Conservation (phyloP, 441 rosid genomes). For the Isatis lusitanica region DNA sequence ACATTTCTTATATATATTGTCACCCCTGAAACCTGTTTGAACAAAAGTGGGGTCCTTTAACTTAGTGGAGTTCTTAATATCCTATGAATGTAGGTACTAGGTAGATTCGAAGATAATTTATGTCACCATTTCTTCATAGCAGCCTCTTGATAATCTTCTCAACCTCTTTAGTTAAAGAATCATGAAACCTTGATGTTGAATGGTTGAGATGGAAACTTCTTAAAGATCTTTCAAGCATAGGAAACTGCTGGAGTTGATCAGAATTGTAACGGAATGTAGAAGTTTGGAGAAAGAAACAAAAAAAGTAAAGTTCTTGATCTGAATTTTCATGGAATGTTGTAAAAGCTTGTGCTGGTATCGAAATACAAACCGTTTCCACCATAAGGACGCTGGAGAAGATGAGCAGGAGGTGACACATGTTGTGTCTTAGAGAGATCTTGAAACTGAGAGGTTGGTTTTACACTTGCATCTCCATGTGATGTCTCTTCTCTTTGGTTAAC, state of each 20-base stretch:
- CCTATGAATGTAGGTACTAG: neutral
- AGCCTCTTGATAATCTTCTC: constrained; percentile 27
- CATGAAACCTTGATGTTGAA: constrained; percentile 8
- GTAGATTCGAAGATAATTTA: neutral
- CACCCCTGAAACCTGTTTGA: constrained; percentile 3
- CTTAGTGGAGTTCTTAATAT: constrained; percentile 28
- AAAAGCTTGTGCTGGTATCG: constrained; percentile 15
- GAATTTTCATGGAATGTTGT: constrained; percentile 22
- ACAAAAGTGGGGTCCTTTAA: constrained; percentile 24
- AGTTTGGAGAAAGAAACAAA: neutral
- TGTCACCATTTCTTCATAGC: constrained; percentile 12
- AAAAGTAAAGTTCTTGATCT: constrained; percentile 17
- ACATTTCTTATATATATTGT: neutral
- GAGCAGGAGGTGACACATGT: constrained; percentile 9
- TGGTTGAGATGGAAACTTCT: constrained; percentile 1
- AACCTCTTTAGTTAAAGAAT: constrained; percentile 14
- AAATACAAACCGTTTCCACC: constrained; percentile 7
- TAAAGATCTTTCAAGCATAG: constrained; percentile 3
- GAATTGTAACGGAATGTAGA: constrained; percentile 18
- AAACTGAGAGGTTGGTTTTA: constrained; percentile 8
- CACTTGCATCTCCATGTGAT: constrained; percentile 5
- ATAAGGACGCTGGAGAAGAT: constrained; percentile 15
- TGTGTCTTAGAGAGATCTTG: constrained; percentile 9
- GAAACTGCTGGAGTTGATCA: constrained; percentile 14
- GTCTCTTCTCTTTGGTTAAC: constrained; percentile 62